Percentiles rank a stretch among this genome's conserved stretches.
Evolutionary conservation across 2,329 filamentous ascomycete genomes (phyloP).

Genomic region (Aspergillus sp.): DNA sequence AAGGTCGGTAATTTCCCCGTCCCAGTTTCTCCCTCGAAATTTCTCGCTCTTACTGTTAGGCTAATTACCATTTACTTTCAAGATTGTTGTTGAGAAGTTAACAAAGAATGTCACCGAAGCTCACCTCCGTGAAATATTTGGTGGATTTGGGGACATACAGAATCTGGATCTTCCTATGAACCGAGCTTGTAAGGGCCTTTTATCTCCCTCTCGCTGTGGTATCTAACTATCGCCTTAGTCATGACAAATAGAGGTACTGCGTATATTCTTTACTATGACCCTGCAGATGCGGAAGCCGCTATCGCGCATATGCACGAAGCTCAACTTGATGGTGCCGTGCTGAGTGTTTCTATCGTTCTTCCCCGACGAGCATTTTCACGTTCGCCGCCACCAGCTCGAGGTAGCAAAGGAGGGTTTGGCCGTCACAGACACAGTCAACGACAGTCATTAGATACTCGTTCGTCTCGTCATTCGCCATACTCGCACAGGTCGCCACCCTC

Average conservation of each 20-base stretch:
- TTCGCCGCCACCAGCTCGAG: constrained; percentile 67
- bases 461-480: constrained; percentile 19
- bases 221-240: constrained; percentile 47
- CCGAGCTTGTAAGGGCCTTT: constrained; percentile 61
- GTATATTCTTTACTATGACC: constrained; percentile 78
- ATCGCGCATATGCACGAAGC: constrained; percentile 98
- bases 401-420: constrained; percentile 57
- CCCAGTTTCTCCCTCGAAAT: background rate
- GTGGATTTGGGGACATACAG: constrained; percentile 76
- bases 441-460: constrained; percentile 18
- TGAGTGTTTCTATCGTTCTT: constrained; percentile 85
- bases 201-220: background rate
- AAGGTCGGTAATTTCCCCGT: constrained; percentile 20
- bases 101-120: constrained; percentile 90
- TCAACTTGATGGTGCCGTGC: constrained; percentile 76
- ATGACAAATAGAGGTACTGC: constrained; percentile 88
- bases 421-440: constrained; percentile 33
- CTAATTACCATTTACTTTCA: background rate
- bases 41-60: background rate
- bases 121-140: constrained; percentile 89
- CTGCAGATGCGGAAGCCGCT: constrained; percentile 76
- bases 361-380: constrained; percentile 78
- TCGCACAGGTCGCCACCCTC: constrained; percentile 23
- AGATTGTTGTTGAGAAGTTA: constrained; percentile 95
- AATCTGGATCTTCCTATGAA: constrained; percentile 90